Percentiles rank a stretch among this genome's conserved stretches.
Evolutionary conservation across 2,329 filamentous ascomycete genomes (phyloP).

Genomic region (Trichoderma simmonsii): DNA sequence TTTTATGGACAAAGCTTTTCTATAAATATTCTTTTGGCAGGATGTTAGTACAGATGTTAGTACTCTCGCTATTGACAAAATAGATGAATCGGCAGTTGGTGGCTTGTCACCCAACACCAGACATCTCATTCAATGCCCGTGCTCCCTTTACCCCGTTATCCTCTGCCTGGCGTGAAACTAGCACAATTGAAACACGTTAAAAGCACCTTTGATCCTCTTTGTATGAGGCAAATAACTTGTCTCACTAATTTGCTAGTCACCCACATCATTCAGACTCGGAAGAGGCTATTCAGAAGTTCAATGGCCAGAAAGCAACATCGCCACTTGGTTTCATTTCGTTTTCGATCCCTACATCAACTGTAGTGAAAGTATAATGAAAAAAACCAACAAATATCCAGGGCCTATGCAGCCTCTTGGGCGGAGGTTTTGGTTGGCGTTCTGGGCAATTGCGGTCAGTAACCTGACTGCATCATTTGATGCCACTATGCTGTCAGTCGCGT

Average conservation of each 20-base stretch:
- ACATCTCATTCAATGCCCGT: no score
- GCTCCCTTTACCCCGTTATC: no score
- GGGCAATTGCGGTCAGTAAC: background rate
- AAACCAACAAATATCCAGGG: background rate
- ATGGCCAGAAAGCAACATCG: background rate
- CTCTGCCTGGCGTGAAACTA: no score
- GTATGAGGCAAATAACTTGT: no score
- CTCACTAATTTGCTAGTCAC: background rate
- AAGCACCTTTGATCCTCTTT: no score
- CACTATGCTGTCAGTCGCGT: background rate
- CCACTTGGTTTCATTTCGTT: background rate
- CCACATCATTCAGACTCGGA: background rate
- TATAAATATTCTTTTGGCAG: no score
- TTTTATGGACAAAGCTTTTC: no score
- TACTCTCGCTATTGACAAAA: no score
- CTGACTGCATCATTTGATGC: background rate
- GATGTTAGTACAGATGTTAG: no score
- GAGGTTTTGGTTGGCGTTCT: background rate
- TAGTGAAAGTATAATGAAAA: background rate
- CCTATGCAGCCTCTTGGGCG: background rate
- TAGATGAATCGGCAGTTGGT: no score
- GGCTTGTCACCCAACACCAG: no score
- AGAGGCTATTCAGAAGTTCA: background rate
- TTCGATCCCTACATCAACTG: fast-evolving
- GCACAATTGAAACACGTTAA: no score